Evolutionary conservation across 768 basidiomycete species (phyloP).

Genomic region (Trametes villosa): DNA sequence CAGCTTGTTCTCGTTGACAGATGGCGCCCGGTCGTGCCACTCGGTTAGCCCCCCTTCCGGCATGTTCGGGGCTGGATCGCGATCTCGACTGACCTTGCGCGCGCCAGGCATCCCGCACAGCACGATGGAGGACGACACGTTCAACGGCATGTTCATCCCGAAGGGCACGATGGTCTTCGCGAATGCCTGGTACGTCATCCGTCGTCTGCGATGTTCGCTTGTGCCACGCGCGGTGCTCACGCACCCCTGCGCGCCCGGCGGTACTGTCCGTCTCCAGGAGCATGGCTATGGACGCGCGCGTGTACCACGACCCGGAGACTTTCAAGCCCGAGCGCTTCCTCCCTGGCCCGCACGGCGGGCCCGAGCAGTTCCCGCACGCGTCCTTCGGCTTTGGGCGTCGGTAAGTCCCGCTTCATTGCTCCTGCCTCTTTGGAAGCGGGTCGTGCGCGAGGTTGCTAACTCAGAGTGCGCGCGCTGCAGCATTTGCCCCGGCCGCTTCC

Average conservation of each 20-base stretch:
- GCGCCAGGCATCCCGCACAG: slow-evolving; percentile 28
- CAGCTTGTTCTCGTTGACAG: background rate
- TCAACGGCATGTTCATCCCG: slow-evolving; percentile 31
- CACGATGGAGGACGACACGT: slow-evolving; percentile 30
- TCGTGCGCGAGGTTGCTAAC: no score
- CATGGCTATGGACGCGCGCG: slow-evolving; percentile 31
- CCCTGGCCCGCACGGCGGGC: slow-evolving; percentile 23
- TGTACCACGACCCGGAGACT: slow-evolving; percentile 48
- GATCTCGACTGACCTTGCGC: background rate
- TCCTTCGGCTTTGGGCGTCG: slow-evolving; percentile 18
- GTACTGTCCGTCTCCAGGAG: slow-evolving; percentile 29
- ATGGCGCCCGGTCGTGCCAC: slow-evolving; percentile 7
- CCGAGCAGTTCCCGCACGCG: slow-evolving; percentile 21
- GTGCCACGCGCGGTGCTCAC: background rate
- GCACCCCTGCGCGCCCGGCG: background rate
- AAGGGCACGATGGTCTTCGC: slow-evolving; percentile 31
- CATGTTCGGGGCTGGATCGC: background rate
- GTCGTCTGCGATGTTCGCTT: background rate
- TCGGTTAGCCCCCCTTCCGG: background rate
- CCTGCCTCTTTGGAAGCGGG: no score
- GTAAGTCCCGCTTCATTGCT: background rate
- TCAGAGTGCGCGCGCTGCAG: slow-evolving; percentile 33
- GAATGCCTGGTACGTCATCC: slow-evolving; percentile 25
- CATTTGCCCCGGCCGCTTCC: slow-evolving; percentile 57
- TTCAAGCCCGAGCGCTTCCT: slow-evolving; percentile 56